Conservation (phyloP, 345 rosid species). For the Brassica juncea region DNA sequence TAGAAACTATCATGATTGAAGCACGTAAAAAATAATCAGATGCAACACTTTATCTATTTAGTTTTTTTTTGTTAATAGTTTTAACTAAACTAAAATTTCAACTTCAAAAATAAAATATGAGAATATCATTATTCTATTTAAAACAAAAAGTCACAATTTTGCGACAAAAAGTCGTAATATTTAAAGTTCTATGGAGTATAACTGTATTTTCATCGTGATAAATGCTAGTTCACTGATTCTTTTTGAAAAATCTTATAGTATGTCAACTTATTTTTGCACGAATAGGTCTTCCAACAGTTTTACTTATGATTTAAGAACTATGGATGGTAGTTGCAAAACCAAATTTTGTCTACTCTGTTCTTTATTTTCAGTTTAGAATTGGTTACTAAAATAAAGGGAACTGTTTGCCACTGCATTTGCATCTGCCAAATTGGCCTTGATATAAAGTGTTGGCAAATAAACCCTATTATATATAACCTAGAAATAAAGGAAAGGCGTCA, state of each 20-base stretch:
- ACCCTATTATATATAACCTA: not conserved
- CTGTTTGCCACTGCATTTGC: not conserved
- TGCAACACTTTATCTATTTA: not conserved
- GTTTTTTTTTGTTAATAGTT: not conserved
- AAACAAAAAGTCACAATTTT: not conserved
- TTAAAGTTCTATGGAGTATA: not conserved
- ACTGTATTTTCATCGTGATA: not conserved
- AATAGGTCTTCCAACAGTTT: not conserved
- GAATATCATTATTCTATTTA: not conserved
- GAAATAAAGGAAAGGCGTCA: not conserved
- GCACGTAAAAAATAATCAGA: not conserved
- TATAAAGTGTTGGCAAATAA: too few relatives aligned
- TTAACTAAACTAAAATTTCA: too few relatives aligned
- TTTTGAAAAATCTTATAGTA: not conserved
- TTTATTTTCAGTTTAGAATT: not conserved
- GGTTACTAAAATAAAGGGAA: not conserved
- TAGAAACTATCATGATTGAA: not conserved
- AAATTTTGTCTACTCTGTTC: not conserved
- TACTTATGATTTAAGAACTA: not conserved
- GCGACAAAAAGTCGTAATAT: not conserved
- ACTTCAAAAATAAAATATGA: not conserved
- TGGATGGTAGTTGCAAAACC: slow-evolving; percentile 14
- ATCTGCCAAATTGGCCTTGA: not conserved
- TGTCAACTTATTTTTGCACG: not conserved
- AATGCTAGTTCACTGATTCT: not conserved